Evolutionary conservation across 306 rosid genomes (phyloP).

Genomic region (Prunus dulcis): DNA sequence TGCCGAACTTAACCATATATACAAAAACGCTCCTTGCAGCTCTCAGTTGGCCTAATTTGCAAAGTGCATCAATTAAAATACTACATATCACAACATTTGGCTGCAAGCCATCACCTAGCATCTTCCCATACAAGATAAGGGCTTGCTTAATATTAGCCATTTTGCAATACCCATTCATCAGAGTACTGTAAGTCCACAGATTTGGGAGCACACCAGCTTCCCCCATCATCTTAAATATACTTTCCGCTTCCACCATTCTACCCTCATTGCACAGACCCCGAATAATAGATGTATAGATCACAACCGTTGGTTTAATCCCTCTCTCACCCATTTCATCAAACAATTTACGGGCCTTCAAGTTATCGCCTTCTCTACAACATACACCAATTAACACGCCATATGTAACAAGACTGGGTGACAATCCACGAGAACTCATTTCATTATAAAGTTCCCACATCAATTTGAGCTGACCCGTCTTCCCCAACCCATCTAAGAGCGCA

Average conservation of each 20-base stretch:
- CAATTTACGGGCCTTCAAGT: slow-evolving; percentile 31
- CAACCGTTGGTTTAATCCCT: slow-evolving; percentile 42
- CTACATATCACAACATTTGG: slow-evolving; percentile 59
- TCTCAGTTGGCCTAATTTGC: slow-evolving; percentile 44
- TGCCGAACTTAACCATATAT: slow-evolving; percentile 52
- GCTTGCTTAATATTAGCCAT: slow-evolving; percentile 38
- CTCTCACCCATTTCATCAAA: slow-evolving; percentile 58
- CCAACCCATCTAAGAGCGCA: slow-evolving; percentile 55
- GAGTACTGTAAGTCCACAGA: slow-evolving; percentile 55
- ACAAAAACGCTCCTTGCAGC: slow-evolving; percentile 42
- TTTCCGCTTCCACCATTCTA: slow-evolving; percentile 51
- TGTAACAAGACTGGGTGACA: slow-evolving; percentile 47
- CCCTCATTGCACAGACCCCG: slow-evolving; percentile 46
- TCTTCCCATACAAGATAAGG: slow-evolving; percentile 35
- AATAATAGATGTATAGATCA: slow-evolving; percentile 51
- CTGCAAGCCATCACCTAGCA: slow-evolving; percentile 42
- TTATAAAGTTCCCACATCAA: slow-evolving; percentile 43
- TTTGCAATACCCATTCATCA: slow-evolving; percentile 72
- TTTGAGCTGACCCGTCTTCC: slow-evolving; percentile 37
- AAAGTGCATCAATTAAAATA: slow-evolving; percentile 49
- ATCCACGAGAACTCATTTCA: slow-evolving; percentile 46
- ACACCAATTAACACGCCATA: slow-evolving; percentile 56
- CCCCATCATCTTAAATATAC: slow-evolving; percentile 39
- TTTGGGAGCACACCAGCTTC: slow-evolving; percentile 46
- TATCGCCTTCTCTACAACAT: slow-evolving; percentile 39